Base-by-base conservation (phyloP, 345 rosid genomes). In the Salix suchowensis region DNA sequence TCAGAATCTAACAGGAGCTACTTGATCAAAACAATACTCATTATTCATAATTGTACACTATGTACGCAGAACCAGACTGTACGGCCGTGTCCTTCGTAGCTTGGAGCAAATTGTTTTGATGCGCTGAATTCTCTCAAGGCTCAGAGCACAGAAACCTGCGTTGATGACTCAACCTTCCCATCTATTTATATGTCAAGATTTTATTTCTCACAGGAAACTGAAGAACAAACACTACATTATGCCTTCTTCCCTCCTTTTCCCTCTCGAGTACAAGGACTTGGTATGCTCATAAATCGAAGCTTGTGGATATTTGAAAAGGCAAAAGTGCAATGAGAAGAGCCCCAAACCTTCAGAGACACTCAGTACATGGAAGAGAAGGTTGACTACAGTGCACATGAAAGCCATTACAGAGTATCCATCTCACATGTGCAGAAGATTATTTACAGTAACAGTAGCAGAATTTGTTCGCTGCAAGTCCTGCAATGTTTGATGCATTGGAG, bases 391-490 rank as follows among this genome's bases (percentile, higher is more conserved):
- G 32, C 66, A 42, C 76, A 55, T 26, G 15, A 36, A 36, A 30
- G 62, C 78, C 71, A 65, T 24, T 30, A 13, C 65, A 77, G 19
- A 50, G 36, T 37, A 13, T 19, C 58, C 77, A 74, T 77, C 69
- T 89, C 86, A 93, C 90, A 89, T 93, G 84, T 96, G 99, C 76
- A 96, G 99, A 82, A 93, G 99, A 83, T 96, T 96, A 88, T 96
- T 93, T 87, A 96, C 97, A 74, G 97, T 93, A 39, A 91, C 90
- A 71, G 92, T 81, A 42, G 84, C 98, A 39, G 99, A 96, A 84
- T 96, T 91, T 74, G 99, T 93, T 78, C 91, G 87, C 91, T 91
- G 99, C 88, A 96, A 81, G 80, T 96, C 99, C 99, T 96, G 95
- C 93, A 87, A 76, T 74, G 40, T 71, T 70, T 40, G 44, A 60